phyloP scores from a whole-genome alignment of 192 early-diverging fungal genomes.

The Rhizoclosmatium globosum region DNA sequence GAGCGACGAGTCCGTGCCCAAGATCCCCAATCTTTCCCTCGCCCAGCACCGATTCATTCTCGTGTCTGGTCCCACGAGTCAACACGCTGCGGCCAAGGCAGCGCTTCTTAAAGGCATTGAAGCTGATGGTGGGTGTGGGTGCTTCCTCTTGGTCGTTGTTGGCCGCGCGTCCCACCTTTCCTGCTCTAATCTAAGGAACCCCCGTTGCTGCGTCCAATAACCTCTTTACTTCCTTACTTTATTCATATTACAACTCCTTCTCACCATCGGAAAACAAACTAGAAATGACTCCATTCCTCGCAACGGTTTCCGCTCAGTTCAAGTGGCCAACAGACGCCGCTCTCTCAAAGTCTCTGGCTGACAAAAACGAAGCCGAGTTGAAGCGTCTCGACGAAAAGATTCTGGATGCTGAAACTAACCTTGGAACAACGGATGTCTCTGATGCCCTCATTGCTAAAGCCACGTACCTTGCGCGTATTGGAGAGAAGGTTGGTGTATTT shows the following conservation, averaged over 20 bases:
- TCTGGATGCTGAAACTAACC: constrained; percentile 89
- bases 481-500: constrained; percentile 77
- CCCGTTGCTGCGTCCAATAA: too few species aligned
- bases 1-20: constrained; percentile 22
- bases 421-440: constrained; percentile 90
- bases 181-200: constrained; percentile 26
- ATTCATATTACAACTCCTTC: too few species aligned
- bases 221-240: too few species aligned
- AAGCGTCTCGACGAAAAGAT: constrained; percentile 83
- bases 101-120: constrained; percentile 79
- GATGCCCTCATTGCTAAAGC: constrained; percentile 91
- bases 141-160: constrained; percentile 38
- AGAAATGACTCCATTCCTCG: constrained; percentile 93
- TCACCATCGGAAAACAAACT: too few species aligned
- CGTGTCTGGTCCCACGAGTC: constrained; percentile 75
- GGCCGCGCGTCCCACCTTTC: constrained; percentile 41
- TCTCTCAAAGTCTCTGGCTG: constrained; percentile 61
- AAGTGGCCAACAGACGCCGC: constrained; percentile 63
- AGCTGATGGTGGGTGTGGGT: constrained; percentile 78
- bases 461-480: constrained; percentile 90
- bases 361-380: constrained; percentile 80
- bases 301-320: constrained; percentile 68
- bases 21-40: constrained; percentile 87
- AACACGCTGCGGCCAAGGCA: constrained; percentile 71
- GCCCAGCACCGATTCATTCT: constrained; percentile 84